These are phyloP conservation scores for Herpetomonas samuelpessoai DNA, from an alignment of 208 protist species.

Conservation along the genomic window DNA sequence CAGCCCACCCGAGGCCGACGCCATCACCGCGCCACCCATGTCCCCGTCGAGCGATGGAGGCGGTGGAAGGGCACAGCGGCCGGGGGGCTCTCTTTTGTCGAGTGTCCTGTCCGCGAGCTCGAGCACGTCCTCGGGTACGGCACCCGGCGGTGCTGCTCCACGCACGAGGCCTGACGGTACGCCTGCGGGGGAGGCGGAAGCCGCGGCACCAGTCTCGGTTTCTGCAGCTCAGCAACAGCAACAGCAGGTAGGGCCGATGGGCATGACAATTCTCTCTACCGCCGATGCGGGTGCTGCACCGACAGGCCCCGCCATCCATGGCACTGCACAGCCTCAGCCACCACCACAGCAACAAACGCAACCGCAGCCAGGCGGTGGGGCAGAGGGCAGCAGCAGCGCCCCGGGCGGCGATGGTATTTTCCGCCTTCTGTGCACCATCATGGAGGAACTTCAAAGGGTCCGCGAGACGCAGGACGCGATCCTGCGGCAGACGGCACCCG, in stretches of 20 bases:
- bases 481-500: slow-evolving; percentile 19
- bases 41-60: slow-evolving; percentile 19
- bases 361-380: background rate
- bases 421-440: slow-evolving; percentile 77
- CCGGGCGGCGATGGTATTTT: slow-evolving; percentile 42
- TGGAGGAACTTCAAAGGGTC: slow-evolving; percentile 82
- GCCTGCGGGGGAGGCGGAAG: background rate
- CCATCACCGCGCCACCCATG: slow-evolving; percentile 2
- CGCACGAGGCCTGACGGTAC: background rate
- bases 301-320: too few species aligned
- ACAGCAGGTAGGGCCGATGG: background rate
- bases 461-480: slow-evolving; percentile 69
- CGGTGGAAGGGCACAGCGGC: too few species aligned
- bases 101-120: background rate
- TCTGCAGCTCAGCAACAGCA: too few species aligned
- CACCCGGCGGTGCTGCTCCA: too few species aligned
- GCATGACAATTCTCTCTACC: background rate
- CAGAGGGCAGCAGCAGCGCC: background rate
- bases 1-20: background rate
- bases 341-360: slow-evolving; percentile 1
- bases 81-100: background rate
- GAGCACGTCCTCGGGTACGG: background rate
- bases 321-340: too few species aligned
- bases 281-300: background rate
- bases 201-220: too few species aligned